A percentile compares a stretch with the other conserved stretches of the same genome.
phyloP scores from a whole-genome alignment of 805 yeast genomes.

The Candida pseudoglaebosa region DNA sequence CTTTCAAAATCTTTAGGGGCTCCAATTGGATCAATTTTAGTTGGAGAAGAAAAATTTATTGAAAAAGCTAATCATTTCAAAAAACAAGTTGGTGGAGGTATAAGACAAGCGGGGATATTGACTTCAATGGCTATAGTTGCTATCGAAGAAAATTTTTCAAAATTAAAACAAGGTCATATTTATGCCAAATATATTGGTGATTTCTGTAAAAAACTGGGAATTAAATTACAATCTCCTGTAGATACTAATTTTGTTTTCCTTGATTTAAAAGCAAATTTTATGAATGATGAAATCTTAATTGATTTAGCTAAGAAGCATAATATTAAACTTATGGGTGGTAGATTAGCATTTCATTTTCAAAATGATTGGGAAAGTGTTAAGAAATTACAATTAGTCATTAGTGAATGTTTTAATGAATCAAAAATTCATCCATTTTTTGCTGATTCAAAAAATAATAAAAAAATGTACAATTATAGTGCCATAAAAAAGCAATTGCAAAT shows the following conservation, averaged over 20 bases:
- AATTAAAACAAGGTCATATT: constrained; percentile 48
- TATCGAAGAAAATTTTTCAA: constrained; percentile 65
- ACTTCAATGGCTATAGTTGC: constrained; percentile 79
- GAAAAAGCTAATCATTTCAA: constrained; percentile 77
- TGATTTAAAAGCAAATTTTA: constrained; percentile 49
- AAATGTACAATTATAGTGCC: constrained; percentile 21
- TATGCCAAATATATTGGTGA: constrained; percentile 50
- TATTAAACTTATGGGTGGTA: constrained; percentile 63
- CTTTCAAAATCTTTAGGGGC: constrained; percentile 89
- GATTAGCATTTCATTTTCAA: constrained; percentile 75
- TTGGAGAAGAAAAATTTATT: constrained; percentile 58
- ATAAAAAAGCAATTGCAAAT: constrained; percentile 6
- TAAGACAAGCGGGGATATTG: constrained; percentile 82
- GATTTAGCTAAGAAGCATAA: constrained; percentile 55
- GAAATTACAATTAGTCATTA: constrained; percentile 44
- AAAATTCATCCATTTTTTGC: constrained; percentile 43
- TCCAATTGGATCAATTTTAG: constrained; percentile 86
- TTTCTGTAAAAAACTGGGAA: constrained; percentile 50
- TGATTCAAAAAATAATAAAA: constrained; percentile 15
- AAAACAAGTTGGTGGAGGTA: constrained; percentile 92
- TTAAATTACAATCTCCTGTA: constrained; percentile 66
- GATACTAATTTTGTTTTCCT: constrained; percentile 82
- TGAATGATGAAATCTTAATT: constrained; percentile 54
- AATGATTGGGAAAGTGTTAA: constrained; percentile 28
- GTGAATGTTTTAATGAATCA: constrained; percentile 55